Evolutionary conservation across 345 rosid species (phyloP), one percentile per base, ranked within the genome.

Genomic region (Dipteronia dyeriana): DNA sequence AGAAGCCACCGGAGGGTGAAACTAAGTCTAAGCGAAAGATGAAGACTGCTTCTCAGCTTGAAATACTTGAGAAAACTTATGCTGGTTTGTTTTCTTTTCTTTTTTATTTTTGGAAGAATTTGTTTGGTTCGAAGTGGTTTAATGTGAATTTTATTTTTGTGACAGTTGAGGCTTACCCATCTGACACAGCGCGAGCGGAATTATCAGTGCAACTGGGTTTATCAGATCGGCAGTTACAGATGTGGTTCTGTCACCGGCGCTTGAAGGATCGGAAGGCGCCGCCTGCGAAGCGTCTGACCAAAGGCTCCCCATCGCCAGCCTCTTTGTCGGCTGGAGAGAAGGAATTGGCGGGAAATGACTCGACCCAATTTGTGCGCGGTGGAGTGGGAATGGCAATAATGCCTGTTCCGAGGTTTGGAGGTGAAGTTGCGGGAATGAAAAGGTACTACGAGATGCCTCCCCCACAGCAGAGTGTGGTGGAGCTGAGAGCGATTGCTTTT

Each of bases 161-260:
- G 74, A 69, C 83, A 95, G 97, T 77, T 82, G 95, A 92, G 77
- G 80, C 87, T 65, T 92, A 95, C 78, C 98, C 97, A 7, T 85
- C 97, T 5, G 98, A 95, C 84, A 85, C 86, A 71, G 54, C 83
- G 69, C 79, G 97, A 68, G 95, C 84, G 53, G 92, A 92, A 83
- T 90, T 95, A 20, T 92, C 98, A 43, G 87, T 71, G 56, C 85
- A 92, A 71, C 81, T 95, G 74, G 97, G 91, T 57, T 91, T 95
- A 5, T 87, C 98, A 16, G 97, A 92, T 74, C 81, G 98, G 77
- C 98, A 95, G 86, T 70, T 95, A 77, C 98, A 91, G 89, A 95
- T 95, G 98, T 95, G 98, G 98, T 95, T 95, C 70, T 95, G 97
- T 82, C 98, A 92, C 85, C 87, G 98, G 73, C 85, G 97, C 8